These are phyloP conservation scores for Colletotrichum higginsianum DNA, from an alignment of 2,329 filamentous ascomycete species.

Conservation along the genomic window DNA sequence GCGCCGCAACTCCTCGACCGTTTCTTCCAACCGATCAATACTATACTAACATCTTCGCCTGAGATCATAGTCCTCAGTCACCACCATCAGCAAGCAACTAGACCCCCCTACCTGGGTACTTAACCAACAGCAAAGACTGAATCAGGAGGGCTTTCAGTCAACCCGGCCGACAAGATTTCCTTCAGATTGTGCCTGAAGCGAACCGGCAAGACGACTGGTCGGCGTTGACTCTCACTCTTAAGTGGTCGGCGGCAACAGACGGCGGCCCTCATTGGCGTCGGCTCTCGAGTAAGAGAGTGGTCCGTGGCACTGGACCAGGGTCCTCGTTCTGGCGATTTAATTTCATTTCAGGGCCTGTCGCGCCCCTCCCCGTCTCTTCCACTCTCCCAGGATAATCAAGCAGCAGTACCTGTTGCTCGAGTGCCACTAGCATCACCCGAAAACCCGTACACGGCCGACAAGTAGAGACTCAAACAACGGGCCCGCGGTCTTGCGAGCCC, in stretches of 20 bases:
- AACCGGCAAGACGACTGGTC: conserved; percentile 11
- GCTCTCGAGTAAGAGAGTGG: conserved; percentile 9
- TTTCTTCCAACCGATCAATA: conserved; percentile 2
- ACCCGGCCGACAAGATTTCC: conserved; percentile 19
- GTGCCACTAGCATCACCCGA: conserved; percentile 38
- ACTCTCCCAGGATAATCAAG: conserved; percentile 22
- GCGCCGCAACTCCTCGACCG: conserved; percentile 22
- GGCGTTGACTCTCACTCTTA: not conserved
- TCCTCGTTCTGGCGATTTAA: conserved; percentile 40
- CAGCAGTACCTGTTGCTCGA: conserved; percentile 33
- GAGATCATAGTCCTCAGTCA: conserved; percentile 28
- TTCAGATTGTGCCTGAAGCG: conserved; percentile 15
- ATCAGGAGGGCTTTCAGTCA: conserved; percentile 2
- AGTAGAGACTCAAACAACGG: conserved; percentile 38
- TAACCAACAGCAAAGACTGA: conserved; percentile 6
- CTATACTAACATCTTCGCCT: conserved; percentile 30
- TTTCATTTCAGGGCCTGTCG: conserved; percentile 41
- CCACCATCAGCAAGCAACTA: not conserved
- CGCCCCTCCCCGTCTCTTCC: conserved; percentile 31
- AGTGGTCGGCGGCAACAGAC: not conserved
- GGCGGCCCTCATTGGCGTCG: conserved; percentile 9
- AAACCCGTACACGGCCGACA: conserved; percentile 24
- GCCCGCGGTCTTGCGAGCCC: conserved; percentile 25
- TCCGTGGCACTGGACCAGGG: conserved; percentile 32
- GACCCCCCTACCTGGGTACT: not conserved